Evolutionary conservation across 441 rosid genomes (phyloP), one percentile per base, ranked within the genome.

Genomic region (Arabidopsis hybrid): DNA sequence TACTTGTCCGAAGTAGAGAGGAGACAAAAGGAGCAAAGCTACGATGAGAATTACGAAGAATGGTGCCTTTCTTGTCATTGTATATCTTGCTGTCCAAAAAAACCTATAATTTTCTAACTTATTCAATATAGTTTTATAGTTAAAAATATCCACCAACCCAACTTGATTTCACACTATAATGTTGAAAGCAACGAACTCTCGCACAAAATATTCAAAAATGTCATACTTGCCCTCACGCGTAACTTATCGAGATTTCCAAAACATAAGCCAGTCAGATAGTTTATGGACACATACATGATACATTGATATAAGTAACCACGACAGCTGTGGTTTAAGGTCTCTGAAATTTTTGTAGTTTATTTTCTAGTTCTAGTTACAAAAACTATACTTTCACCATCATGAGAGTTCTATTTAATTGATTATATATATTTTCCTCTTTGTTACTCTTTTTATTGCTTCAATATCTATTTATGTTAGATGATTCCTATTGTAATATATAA

Each of bases 161-260:
- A 36, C 18, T 65, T 50, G 47, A 10, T 50, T 65, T 50, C 70
- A 65, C 47, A 65, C 35, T 65, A 49, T 65, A 42, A 13, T 26
- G 38, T 61, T 43, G 65, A 60, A 39, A 43, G 5, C 38, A 13
- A 26, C n/a, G 4, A n/a, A 42, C 13, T 62, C 67, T 62, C 13
- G 38, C 67, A 42, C 21, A 21, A 0, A 21, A 21, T 21, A 21
- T 40, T 11, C 2, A 40, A 40, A 11, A 11, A 11, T 40, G 45
- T 40, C 45, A 5, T 3, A 40, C 11, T 38, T 38, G 11, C 38
- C 42, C 4, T 8, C 0, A 38, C 42, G 4, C 42, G 11, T 2
- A 38, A 38, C 13, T 40, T 11, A 40, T 40, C 45, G 4, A 13
- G 1, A 11, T 40, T 11, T 4, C n/a, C 26, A 21, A 21, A 21